Conservation (phyloP, 306 rosid species). For the Rosa lucieae region DNA sequence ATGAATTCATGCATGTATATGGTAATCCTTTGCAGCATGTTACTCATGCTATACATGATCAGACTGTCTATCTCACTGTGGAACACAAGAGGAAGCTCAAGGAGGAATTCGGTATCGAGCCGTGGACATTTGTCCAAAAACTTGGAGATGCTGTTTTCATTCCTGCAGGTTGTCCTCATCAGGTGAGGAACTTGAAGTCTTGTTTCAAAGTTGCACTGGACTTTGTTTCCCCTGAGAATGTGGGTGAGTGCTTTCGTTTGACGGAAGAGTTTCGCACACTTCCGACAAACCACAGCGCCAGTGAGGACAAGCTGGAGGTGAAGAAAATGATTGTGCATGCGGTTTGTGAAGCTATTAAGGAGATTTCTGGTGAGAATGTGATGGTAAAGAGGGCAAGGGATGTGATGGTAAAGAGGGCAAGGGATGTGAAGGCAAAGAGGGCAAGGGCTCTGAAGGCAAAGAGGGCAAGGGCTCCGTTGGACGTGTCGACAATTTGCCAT, state of each 20-base stretch:
- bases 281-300: slow-evolving; percentile 58
- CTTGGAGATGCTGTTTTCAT: slow-evolving; percentile 56
- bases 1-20: slow-evolving; percentile 79
- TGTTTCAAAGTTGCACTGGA: slow-evolving; percentile 83
- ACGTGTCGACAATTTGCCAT: slow-evolving; percentile 64
- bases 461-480: background rate
- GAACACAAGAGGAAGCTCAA: slow-evolving; percentile 73
- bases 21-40: slow-evolving; percentile 65
- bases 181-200: slow-evolving; percentile 58
- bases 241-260: slow-evolving; percentile 70
- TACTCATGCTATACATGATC: slow-evolving; percentile 68
- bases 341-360: slow-evolving; percentile 14
- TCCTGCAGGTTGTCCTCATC: slow-evolving; percentile 61
- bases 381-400: no score
- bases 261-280: slow-evolving; percentile 76
- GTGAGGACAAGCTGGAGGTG: slow-evolving; percentile 81
- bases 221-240: slow-evolving; percentile 82
- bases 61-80: slow-evolving; percentile 58
- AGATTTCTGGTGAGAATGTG: background rate
- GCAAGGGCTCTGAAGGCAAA: no score
- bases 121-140: slow-evolving; percentile 51
- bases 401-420: no score
- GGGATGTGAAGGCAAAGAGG: no score
- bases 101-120: slow-evolving; percentile 64
- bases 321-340: slow-evolving; percentile 70